Base-by-base conservation (phyloP, 805 yeast genomes). In the Pichia californica region DNA sequence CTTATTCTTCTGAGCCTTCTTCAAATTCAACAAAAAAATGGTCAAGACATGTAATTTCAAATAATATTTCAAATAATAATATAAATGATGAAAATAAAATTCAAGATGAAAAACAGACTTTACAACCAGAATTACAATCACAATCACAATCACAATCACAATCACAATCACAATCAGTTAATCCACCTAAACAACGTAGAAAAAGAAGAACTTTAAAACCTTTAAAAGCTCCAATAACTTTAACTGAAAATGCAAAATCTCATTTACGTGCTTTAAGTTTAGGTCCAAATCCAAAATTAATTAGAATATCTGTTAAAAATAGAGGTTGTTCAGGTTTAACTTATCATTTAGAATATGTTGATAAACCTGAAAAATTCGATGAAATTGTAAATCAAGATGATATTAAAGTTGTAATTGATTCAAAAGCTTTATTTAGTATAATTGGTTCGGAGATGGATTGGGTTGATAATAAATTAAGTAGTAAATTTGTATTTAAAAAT, bases 381-480 rank as follows among this genome's bases (percentile, higher is more conserved):
- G 99, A 93, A 66, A 70, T 83, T 46, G 87, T 93, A 9, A 87
- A 78, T 52, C 98, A 91, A 66, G 96, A 89, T 56, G 97, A 95
- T 29, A 94, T 93, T 32, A 85, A 79, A 61, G 94, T 93, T 3
- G 72, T 89, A 43, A 87, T 93, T 36, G 99, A 93, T 62, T 91
- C 98, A 23, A 93, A 93, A 63, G 99, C 99, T 0, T 71, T 93
- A 43, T 89, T 93, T 63, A 83, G 94, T 53, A 89, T 93, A 36
- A 95, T 93, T 46, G 99, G 99, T 1, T 83, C 95, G 6, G 95
- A 89, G 64, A 93, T 93, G 99, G 99, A 93, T 65, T 93, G 96
- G 96, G 71, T 87, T 38, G 98, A 93, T 58, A 96, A 93, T 58
- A 89, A 88, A 62, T 70, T 93, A 50, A 76, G 88, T 27, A 81